These are phyloP conservation scores for Amanita exitialis DNA, from an alignment of 768 basidiomycete genomes.

Conservation along the genomic window DNA sequence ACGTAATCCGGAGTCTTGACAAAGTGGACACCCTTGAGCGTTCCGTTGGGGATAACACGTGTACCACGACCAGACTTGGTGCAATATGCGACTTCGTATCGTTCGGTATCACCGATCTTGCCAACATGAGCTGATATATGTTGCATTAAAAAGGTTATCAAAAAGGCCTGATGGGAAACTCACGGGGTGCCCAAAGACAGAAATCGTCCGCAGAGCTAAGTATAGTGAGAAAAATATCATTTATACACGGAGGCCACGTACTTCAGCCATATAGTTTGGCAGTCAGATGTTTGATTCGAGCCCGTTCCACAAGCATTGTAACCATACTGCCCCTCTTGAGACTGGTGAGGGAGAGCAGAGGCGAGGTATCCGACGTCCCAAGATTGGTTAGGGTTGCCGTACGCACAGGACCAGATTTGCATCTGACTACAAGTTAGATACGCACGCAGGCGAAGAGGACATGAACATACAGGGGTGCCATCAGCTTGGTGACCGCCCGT, in stretches of 20 bases:
- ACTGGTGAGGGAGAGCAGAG: conserved; percentile 31
- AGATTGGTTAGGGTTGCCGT: conserved; percentile 35
- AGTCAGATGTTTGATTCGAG: conserved; percentile 47
- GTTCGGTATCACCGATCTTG: conserved; percentile 60
- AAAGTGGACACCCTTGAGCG: conserved; percentile 60
- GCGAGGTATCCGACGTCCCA: conserved; percentile 42
- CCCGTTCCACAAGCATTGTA: conserved; percentile 59
- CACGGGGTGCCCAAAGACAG: conserved; percentile 59
- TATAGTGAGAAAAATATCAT: neutral
- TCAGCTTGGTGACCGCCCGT: conserved; percentile 26
- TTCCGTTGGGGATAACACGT: conserved; percentile 59
- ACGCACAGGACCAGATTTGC: conserved; percentile 35
- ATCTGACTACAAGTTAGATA: conserved; percentile 19
- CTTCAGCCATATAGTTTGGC: conserved; percentile 66
- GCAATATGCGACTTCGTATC: conserved; percentile 66
- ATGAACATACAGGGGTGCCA: conserved; percentile 28
- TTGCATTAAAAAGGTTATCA: neutral
- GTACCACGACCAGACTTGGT: conserved; percentile 63
- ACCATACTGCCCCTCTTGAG: conserved; percentile 53
- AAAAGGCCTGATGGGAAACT: conserved; percentile 11
- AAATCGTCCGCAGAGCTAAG: conserved; percentile 53
- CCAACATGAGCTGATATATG: conserved; percentile 24
- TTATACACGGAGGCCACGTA: conserved; percentile 22
- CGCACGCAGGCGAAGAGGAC: neutral
- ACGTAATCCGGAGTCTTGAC: conserved; percentile 58